Base-by-base conservation (phyloP, 179 eudicot species). In the Beta lomatogona region DNA sequence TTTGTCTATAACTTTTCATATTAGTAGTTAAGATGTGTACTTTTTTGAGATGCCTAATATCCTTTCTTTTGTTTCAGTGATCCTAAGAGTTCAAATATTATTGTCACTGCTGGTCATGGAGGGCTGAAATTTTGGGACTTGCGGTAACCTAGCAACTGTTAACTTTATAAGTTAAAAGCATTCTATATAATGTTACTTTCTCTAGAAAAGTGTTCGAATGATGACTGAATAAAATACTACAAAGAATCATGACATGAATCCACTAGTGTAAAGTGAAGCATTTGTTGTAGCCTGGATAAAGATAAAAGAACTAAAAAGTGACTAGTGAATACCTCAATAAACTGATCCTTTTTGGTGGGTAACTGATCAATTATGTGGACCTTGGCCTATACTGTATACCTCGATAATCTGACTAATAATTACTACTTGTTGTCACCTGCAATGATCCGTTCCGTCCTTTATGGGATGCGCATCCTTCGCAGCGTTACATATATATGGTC, bases 51-150 rank as follows among this genome's bases (percentile, higher is more conserved):
- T 59, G 67, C 25, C 22, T 73, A 48, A 63, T 60, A 22, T 45
- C 10, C 7, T 6, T 19, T 58, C 54, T 46, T 58, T 63, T 16
- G 75, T 78, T 86, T 65, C 90, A 95, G 98, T 80, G 93, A 88
- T 82, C 68, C 84, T 19, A 98, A 90, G 87, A 85, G 88, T 80
- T 84, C 92, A 76, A 92, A 96, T 91, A 81, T 94, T 25, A 84
- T 94, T 77, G 91, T 91, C 59, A 91, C 94, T 68, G 98, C 94
- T 75, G 98, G 99, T 46, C 91, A 91, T 76, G 90, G 89, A 82
- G 94, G 99, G 61, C 68, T 94, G 64, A 94, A 91, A 85, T 94
- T 96, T 81, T 96, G 99, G 99, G 98, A 96, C 90, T 70, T 96
- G 79, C 91, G 99, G 99, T 94, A 86, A 80, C 85, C 72, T 70